Conservation (phyloP, 2,329 filamentous ascomycete species). For the Aspergillus fructus region DNA sequence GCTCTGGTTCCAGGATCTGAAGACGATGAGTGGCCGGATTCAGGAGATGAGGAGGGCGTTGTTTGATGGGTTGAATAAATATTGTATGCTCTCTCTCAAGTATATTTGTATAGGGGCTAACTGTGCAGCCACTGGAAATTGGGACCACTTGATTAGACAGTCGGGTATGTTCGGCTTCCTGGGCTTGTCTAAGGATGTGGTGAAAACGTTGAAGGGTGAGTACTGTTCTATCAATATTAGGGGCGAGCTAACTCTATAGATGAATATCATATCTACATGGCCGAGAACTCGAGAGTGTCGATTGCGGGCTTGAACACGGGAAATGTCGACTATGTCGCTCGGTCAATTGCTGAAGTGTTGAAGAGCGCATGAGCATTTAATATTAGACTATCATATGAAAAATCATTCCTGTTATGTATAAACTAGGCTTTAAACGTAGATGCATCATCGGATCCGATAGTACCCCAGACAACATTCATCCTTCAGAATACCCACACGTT, state of each 20-base stretch:
- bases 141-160: conserved; percentile 65
- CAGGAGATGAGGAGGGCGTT: conserved; percentile 80
- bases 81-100: background rate
- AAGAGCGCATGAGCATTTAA: too few relatives aligned
- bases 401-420: too few relatives aligned
- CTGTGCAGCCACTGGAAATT: conserved; percentile 69
- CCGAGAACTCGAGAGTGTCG: conserved; percentile 88
- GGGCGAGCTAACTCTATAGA: conserved; percentile 19
- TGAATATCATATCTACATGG: conserved; percentile 49
- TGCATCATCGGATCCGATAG: too few relatives aligned
- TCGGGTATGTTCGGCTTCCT: conserved; percentile 96
- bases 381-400: too few relatives aligned
- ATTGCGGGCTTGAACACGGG: conserved; percentile 83
- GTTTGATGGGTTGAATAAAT: conserved; percentile 54
- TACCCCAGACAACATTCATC: too few relatives aligned
- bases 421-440: too few relatives aligned
- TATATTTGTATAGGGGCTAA: background rate
- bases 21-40: conserved; percentile 89
- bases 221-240: background rate
- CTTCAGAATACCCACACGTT: too few relatives aligned
- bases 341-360: conserved; percentile 20
- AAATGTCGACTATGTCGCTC: conserved; percentile 40
- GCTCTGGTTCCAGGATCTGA: conserved; percentile 86
- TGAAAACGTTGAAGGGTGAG: conserved; percentile 35
- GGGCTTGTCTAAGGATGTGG: conserved; percentile 47